Conservation (phyloP, 352 stramenopile species). For the Halophytophthora polymorphica region DNA sequence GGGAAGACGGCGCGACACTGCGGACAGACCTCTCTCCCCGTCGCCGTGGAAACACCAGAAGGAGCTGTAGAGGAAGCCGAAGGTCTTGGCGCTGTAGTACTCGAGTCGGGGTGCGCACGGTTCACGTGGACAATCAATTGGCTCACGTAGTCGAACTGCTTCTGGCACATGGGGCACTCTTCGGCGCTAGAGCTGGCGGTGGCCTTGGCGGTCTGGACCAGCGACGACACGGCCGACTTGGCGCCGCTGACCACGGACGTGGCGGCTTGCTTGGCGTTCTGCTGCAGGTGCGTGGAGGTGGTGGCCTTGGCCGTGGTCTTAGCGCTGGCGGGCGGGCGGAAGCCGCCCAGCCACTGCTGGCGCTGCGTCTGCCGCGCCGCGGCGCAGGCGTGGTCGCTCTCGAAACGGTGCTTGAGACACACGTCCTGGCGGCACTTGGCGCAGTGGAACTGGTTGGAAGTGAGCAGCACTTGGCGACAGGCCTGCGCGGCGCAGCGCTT, state of each 20-base stretch:
- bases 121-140: conserved; percentile 79
- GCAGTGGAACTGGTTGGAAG: conserved; percentile 75
- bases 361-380: conserved; percentile 27
- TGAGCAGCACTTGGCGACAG: conserved; percentile 60
- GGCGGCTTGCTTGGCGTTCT: conserved; percentile 30
- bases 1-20: conserved; percentile 58
- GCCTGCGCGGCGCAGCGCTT: conserved; percentile 52
- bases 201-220: conserved; percentile 51
- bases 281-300: conserved; percentile 17
- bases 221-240: conserved; percentile 36
- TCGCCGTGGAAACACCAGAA: not conserved
- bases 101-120: conserved; percentile 51
- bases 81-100: not conserved
- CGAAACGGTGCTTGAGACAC: conserved; percentile 77
- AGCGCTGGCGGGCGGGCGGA: conserved; percentile 4
- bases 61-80: conserved; percentile 8
- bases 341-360: conserved; percentile 35
- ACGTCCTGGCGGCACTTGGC: conserved; percentile 64
- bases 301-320: conserved; percentile 5
- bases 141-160: conserved; percentile 69
- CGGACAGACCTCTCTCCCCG: conserved; percentile 57
- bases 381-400: conserved; percentile 67
- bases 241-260: conserved; percentile 33
- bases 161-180: conserved; percentile 67
- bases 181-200: conserved; percentile 42